phyloP scores from a whole-genome alignment of 2,329 filamentous ascomycete species.

The Ophiostoma australiae region DNA sequence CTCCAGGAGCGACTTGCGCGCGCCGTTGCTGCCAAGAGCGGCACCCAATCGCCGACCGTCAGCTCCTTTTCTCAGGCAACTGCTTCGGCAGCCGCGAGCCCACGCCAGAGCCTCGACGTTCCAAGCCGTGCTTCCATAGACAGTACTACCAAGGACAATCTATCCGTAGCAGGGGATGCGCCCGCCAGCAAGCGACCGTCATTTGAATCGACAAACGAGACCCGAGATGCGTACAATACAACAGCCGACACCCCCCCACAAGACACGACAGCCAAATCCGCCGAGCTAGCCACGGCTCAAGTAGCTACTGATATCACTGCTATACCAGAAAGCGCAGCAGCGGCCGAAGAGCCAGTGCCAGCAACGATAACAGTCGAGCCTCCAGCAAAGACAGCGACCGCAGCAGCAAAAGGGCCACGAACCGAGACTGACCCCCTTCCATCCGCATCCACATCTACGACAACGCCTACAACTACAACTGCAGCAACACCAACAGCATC shows the following conservation, averaged over 20 bases:
- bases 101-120: constrained; percentile 41
- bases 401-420: no score
- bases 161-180: constrained; percentile 7
- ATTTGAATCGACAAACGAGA: constrained; percentile 15
- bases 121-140: constrained; percentile 34
- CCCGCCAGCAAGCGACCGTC: constrained; percentile 26
- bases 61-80: constrained; percentile 33
- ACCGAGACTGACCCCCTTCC: background rate
- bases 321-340: background rate
- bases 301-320: background rate
- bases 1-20: constrained; percentile 86
- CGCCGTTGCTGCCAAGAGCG: constrained; percentile 69
- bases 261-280: background rate
- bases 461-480: background rate
- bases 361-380: background rate
- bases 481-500: background rate
- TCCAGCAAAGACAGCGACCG: background rate
- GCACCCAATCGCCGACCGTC: constrained; percentile 36
- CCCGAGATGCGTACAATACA: background rate
- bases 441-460: background rate
- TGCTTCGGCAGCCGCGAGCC: constrained; percentile 39
- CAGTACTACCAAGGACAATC: constrained; percentile 24
- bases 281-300: background rate
- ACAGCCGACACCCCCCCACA: background rate
- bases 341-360: background rate